Evolutionary conservation across 345 rosid species (phyloP).

Genomic region (Camelina neglecta): DNA sequence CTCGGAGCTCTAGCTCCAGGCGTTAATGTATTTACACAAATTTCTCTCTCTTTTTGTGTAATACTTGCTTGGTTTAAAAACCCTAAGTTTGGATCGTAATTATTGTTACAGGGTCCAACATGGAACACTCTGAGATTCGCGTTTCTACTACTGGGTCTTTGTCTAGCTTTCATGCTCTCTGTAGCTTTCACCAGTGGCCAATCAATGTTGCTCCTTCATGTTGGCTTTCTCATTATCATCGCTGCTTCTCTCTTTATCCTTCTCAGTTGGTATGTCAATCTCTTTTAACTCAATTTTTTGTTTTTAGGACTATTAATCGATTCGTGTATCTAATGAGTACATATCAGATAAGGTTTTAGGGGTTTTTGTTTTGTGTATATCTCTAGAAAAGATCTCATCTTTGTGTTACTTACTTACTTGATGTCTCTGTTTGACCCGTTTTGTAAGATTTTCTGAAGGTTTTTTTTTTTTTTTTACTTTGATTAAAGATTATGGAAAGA

Average conservation of each 20-base stretch:
- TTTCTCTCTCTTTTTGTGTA: neutral
- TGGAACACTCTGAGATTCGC: slow-evolving; percentile 80
- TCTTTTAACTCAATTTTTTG: neutral
- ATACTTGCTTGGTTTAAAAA: neutral
- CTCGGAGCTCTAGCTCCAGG: slow-evolving; percentile 91
- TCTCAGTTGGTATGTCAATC: slow-evolving; percentile 68
- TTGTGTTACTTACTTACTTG: neutral
- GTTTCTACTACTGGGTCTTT: slow-evolving; percentile 71
- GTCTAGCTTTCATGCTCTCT: slow-evolving; percentile 76
- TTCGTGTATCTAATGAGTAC: neutral
- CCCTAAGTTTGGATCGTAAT: slow-evolving; percentile 25
- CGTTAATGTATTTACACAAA: slow-evolving; percentile 61
- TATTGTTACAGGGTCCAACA: slow-evolving; percentile 66
- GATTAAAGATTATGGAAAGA: neutral
- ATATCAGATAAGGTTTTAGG: neutral
- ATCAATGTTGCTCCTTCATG: slow-evolving; percentile 69
- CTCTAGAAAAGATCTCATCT: slow-evolving; percentile 9
- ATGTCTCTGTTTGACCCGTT: neutral
- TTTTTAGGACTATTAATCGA: neutral
- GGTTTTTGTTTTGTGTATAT: slow-evolving; percentile 9
- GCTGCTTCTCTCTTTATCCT: slow-evolving; percentile 76
- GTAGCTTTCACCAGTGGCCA: slow-evolving; percentile 83
- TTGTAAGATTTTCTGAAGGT: neutral
- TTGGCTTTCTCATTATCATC: slow-evolving; percentile 70
- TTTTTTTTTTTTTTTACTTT: neutral